Evolutionary conservation across 1,284 basidiomycete species (phyloP).

Genomic region (Cutaneotrichosporon daszewskae): DNA sequence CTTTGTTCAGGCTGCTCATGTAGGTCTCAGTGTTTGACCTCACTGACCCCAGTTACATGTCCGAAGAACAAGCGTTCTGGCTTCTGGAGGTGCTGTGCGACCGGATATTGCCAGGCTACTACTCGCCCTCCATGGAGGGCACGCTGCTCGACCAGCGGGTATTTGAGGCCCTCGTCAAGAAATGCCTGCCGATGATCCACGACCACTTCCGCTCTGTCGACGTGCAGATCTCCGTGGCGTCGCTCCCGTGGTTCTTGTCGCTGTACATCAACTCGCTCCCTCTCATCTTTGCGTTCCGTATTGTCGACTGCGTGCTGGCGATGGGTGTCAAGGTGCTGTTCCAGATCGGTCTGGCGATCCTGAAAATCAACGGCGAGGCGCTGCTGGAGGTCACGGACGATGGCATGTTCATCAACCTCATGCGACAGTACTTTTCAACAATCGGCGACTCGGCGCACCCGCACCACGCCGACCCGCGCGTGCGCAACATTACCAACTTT

Average conservation of each 20-base stretch:
- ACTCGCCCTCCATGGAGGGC: constrained; percentile 98
- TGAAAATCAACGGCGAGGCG: constrained; percentile 96
- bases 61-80: constrained; percentile 99
- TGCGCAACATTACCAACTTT: constrained; percentile 93
- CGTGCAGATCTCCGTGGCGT: constrained; percentile 94
- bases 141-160: constrained; percentile 96
- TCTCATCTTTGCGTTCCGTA: constrained; percentile 96
- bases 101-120: constrained; percentile 91
- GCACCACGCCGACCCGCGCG: constrained; percentile 75
- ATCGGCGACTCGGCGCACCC: constrained; percentile 95
- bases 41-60: constrained; percentile 79
- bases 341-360: constrained; percentile 73
- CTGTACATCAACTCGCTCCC: constrained; percentile 98
- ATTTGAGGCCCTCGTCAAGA: constrained; percentile 92
- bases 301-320: constrained; percentile 98
- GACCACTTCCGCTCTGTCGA: constrained; percentile 89
- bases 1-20: too few species aligned
- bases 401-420: constrained; percentile 90
- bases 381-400: constrained; percentile 95
- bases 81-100: constrained; percentile 92
- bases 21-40: too few species aligned
- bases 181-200: constrained; percentile 83
- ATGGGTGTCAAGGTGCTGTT: constrained; percentile 99
- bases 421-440: constrained; percentile 90
- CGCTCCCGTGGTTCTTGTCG: constrained; percentile 95